Evolutionary conservation across 768 basidiomycete genomes (phyloP).

Genomic region (Tylopilus balloui): DNA sequence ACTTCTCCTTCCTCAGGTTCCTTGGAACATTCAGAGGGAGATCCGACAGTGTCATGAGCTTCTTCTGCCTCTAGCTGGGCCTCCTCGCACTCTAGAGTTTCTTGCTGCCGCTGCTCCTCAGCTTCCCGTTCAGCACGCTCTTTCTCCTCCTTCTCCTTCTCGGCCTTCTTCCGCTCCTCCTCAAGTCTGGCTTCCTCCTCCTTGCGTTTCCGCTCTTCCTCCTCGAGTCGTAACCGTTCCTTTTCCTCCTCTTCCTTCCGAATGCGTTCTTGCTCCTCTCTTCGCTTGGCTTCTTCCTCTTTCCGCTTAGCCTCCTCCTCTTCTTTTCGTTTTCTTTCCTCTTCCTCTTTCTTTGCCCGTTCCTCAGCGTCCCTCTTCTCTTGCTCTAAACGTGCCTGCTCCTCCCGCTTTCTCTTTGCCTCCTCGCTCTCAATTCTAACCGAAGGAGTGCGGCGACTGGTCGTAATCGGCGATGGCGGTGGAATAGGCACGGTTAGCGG

Average conservation of each 20-base stretch:
- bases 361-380: slow-evolving; percentile 38
- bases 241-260: slow-evolving; percentile 39
- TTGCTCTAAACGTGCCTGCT: slow-evolving; percentile 39
- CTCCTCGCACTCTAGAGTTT: slow-evolving; percentile 19
- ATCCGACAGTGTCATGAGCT: slow-evolving; percentile 30
- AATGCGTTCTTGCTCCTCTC: slow-evolving; percentile 39
- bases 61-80: slow-evolving; percentile 36
- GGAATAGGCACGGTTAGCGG: slow-evolving; percentile 38
- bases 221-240: slow-evolving; percentile 28
- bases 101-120: slow-evolving; percentile 29
- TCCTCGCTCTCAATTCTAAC: slow-evolving; percentile 66
- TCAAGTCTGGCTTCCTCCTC: slow-evolving; percentile 26
- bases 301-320: slow-evolving; percentile 42
- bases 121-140: slow-evolving; percentile 37
- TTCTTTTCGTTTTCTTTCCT: slow-evolving; percentile 37
- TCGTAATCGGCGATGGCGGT: slow-evolving; percentile 31
- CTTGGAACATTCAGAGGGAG: slow-evolving; percentile 43
- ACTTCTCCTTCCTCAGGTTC: slow-evolving; percentile 40
- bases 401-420: slow-evolving; percentile 46
- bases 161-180: slow-evolving; percentile 29
- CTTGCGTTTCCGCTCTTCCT: slow-evolving; percentile 35
- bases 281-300: slow-evolving; percentile 38
- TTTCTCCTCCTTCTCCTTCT: slow-evolving; percentile 39
- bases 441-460: slow-evolving; percentile 27
- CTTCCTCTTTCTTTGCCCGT: slow-evolving; percentile 33